Percentiles rank a stretch among this genome's conserved stretches.
Evolutionary conservation across 768 basidiomycete genomes (phyloP).

Genomic region (Neoboletus brunneissimus): DNA sequence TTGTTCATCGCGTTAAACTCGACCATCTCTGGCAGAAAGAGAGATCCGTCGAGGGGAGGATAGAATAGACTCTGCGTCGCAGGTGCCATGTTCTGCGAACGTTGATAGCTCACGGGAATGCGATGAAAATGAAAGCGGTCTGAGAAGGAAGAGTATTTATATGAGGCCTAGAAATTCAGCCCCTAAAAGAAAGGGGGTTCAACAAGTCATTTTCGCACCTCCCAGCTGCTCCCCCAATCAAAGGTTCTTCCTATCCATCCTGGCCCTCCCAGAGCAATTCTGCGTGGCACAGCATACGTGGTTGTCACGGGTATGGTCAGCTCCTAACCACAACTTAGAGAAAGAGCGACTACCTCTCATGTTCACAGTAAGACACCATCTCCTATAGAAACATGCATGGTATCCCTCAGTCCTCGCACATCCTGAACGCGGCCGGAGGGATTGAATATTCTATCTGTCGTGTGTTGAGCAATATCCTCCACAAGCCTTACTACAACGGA

Average conservation of each 20-base stretch:
- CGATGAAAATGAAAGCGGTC: background rate
- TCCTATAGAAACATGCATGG: too few relatives aligned
- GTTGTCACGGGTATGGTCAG: too few relatives aligned
- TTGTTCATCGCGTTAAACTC: constrained; percentile 34
- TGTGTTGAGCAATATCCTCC: background rate
- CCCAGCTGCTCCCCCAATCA: too few relatives aligned
- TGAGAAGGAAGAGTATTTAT: background rate
- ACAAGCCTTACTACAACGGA: background rate
- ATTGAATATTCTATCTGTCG: background rate
- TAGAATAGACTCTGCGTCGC: background rate
- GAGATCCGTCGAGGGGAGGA: constrained; percentile 35
- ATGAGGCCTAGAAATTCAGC: background rate
- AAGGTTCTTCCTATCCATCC: too few relatives aligned
- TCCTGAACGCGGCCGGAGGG: background rate
- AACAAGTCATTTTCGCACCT: too few relatives aligned
- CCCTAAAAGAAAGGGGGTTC: background rate
- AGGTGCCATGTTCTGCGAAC: background rate
- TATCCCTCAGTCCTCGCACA: too few relatives aligned
- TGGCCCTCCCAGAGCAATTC: too few relatives aligned
- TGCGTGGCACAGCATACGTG: too few relatives aligned
- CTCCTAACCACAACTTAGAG: too few relatives aligned
- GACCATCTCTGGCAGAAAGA: constrained; percentile 20
- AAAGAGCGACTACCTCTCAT: too few relatives aligned
- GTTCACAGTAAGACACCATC: too few relatives aligned
- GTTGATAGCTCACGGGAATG: background rate